Conservation (phyloP, 371 early-diverging fungal species). For the Syncephalastrum racemosum region DNA sequence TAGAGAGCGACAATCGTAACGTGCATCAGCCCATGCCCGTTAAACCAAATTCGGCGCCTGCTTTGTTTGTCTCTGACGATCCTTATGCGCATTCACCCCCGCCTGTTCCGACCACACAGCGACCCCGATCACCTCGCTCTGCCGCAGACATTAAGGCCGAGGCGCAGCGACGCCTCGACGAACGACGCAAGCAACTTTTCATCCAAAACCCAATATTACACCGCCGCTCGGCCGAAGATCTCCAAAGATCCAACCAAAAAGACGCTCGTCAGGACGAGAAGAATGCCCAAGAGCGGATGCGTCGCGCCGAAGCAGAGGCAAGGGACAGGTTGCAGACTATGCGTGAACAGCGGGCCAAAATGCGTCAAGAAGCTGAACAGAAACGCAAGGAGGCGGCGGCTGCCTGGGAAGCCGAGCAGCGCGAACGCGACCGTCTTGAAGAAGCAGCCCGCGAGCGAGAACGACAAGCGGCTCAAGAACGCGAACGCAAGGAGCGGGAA, state of each 20-base stretch:
- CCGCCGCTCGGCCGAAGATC: conserved; percentile 2
- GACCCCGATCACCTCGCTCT: conserved; percentile 44
- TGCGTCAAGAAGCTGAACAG: conserved; percentile 21
- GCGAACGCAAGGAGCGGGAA: conserved; percentile 19
- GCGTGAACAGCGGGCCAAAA: conserved; percentile 19
- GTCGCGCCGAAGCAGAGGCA: conserved; percentile 39
- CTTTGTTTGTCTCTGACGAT: not conserved
- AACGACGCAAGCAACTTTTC: conserved; percentile 25
- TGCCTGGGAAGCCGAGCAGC: conserved; percentile 28
- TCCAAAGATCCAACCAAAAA: not conserved
- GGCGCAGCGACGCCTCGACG: conserved; percentile 41
- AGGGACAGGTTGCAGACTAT: conserved; percentile 19
- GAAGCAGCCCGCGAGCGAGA: conserved; percentile 17
- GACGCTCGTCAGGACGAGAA: conserved; percentile 18
- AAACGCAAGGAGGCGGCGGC: conserved; percentile 24
- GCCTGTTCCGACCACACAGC: conserved; percentile 37
- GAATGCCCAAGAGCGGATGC: conserved; percentile 41
- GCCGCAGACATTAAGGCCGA: conserved; percentile 46
- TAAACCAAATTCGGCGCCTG: not conserved
- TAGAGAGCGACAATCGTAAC: too few species aligned
- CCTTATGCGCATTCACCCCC: conserved; percentile 20
- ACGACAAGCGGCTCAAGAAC: conserved; percentile 17
- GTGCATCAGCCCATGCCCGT: not conserved
- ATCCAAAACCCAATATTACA: conserved; percentile 7
- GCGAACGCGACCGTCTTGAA: conserved; percentile 15